Base-by-base conservation (phyloP, 73 alveolate genomes). In the Durusdinium trenchii region DNA sequence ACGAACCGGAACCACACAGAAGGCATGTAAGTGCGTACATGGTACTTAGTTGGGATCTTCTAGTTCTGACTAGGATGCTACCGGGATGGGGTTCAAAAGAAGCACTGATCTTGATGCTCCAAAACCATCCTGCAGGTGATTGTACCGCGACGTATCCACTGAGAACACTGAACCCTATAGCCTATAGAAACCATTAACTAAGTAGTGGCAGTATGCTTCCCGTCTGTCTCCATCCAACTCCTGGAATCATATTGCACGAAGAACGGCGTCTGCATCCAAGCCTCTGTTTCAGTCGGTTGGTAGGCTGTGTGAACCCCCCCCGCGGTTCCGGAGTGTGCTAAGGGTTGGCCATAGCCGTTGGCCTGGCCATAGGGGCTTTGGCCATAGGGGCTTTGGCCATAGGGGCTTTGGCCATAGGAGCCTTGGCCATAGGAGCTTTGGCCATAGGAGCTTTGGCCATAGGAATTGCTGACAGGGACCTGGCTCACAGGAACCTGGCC, bases 201-300 rank as follows among this genome's bases (percentile, higher is more conserved):
- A n/a, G n/a, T n/a, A n/a, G n/a, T n/a, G n/a, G n/a, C n/a, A n/a
- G n/a, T n/a, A n/a, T n/a, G n/a, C n/a, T n/a, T n/a, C n/a, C n/a
- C n/a, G n/a, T n/a, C n/a, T n/a, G n/a, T n/a, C n/a, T n/a, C n/a
- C n/a, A n/a, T n/a, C n/a, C n/a, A n/a, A n/a, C n/a, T n/a, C n/a
- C n/a, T n/a, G n/a, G n/a, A n/a, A 57, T 57, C 12, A 12, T 23
- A 23, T 60, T 60, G n/a, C 73, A 60, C 73, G 4, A 60, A 60
- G 18, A 1, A 32, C 73, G 30, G 3, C 18, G 18, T 32, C 30
- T 60, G 73, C 73, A 60, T 23, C 30, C 30, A 2, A 60, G 81
- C 50, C 43, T 64, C 97, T 6, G 73, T 91, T 87, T 91, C 97
- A 18, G 97, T 91, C 47, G 97, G 97, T 30, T 73, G 76, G 48